phyloP scores from a whole-genome alignment of 2,329 filamentous ascomycete genomes.

The Venturia pyrina region DNA sequence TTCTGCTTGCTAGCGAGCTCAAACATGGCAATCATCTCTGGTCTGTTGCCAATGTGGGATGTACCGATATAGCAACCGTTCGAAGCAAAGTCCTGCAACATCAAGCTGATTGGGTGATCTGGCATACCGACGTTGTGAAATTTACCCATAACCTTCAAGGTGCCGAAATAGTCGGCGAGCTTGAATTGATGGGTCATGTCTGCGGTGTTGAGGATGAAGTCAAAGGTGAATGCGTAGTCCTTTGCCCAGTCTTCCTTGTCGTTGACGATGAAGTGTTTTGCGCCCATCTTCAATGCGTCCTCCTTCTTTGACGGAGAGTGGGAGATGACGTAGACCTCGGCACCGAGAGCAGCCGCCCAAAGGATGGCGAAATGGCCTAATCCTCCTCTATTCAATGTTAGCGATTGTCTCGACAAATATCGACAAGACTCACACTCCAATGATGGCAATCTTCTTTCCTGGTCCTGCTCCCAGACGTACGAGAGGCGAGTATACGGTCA shows the following conservation, averaged over 20 bases:
- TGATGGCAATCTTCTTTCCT: constrained; percentile 68
- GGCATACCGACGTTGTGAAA: constrained; percentile 71
- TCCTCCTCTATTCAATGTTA: constrained; percentile 28
- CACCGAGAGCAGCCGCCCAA: constrained; percentile 44
- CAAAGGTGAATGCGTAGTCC: constrained; percentile 50
- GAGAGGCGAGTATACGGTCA: constrained; percentile 71
- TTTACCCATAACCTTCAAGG: constrained; percentile 71
- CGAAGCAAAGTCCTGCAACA: constrained; percentile 61
- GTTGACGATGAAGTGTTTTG: constrained; percentile 50
- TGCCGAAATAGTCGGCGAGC: constrained; percentile 59
- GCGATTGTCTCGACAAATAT: neutral
- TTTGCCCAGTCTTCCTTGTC: constrained; percentile 49
- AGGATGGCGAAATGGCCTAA: constrained; percentile 42
- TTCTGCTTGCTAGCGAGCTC: constrained; percentile 41
- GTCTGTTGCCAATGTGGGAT: constrained; percentile 40
- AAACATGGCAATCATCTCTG: constrained; percentile 42
- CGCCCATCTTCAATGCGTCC: constrained; percentile 49
- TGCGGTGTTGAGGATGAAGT: constrained; percentile 68
- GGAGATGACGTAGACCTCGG: constrained; percentile 52
- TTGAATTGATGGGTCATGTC: constrained; percentile 61
- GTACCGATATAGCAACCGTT: constrained; percentile 55
- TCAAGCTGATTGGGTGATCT: constrained; percentile 60
- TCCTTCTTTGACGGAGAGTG: constrained; percentile 50
- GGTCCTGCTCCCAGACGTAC: constrained; percentile 65
- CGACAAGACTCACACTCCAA: constrained; percentile 44